phyloP scores from a whole-genome alignment of 257 asterid species.

The Cynanchum wilfordii region DNA sequence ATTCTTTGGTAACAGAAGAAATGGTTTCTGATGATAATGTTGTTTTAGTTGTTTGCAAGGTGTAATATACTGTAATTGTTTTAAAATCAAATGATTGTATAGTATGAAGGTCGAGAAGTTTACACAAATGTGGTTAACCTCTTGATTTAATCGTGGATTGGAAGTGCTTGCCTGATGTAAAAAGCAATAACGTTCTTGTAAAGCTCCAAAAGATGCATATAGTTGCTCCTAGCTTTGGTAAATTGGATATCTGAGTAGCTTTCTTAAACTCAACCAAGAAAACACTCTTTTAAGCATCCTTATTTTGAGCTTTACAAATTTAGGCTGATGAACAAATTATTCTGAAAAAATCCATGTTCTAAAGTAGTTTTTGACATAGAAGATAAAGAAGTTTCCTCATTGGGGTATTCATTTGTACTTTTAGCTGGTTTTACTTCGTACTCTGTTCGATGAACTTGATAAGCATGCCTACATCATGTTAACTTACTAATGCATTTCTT shows the following conservation, averaged over 20 bases:
- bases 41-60: too few relatives aligned
- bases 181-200: not conserved
- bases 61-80: too few relatives aligned
- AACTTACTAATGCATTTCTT: not conserved
- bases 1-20: too few relatives aligned
- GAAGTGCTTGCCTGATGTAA: not conserved
- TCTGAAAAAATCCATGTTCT: too few relatives aligned
- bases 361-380: not conserved
- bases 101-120: too few relatives aligned
- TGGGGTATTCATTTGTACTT: not conserved
- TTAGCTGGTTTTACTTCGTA: not conserved
- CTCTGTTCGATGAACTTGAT: constrained; percentile 1
- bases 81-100: too few relatives aligned
- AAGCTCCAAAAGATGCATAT: not conserved
- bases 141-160: not conserved
- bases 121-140: not conserved
- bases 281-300: not conserved
- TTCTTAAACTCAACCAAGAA: not conserved
- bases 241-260: not conserved
- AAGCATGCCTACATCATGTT: not conserved
- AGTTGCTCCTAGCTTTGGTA: not conserved
- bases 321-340: not conserved
- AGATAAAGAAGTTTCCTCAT: not conserved
- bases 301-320: not conserved
- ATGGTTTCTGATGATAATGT: too few relatives aligned